Percentiles rank a stretch among this genome's conserved stretches.
These are phyloP conservation scores for Rubia occidens DNA, from an alignment of 305 asterid genomes.

Conservation along the genomic window DNA sequence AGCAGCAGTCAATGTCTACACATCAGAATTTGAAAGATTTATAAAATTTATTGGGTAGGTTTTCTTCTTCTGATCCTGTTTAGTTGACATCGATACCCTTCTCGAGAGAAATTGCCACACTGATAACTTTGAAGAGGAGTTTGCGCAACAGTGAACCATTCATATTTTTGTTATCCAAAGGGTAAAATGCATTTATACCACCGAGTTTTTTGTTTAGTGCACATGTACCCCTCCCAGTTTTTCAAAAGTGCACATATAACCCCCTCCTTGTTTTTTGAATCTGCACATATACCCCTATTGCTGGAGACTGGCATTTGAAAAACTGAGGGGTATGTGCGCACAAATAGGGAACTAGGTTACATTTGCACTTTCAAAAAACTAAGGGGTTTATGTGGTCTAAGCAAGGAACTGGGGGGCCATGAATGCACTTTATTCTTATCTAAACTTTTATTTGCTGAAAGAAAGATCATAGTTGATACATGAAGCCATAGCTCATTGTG, in stretches of 20 bases:
- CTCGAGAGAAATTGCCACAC: neutral
- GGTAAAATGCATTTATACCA: too few species aligned
- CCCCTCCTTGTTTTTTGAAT: too few species aligned
- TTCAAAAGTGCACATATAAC: too few species aligned
- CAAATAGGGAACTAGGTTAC: too few species aligned
- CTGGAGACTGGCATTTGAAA: too few species aligned
- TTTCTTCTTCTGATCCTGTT: conserved; percentile 10
- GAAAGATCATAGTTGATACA: neutral
- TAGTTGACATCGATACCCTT: neutral
- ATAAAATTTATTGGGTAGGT: conserved; percentile 70
- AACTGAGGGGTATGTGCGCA: too few species aligned
- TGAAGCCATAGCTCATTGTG: neutral
- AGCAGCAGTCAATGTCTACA: conserved; percentile 63
- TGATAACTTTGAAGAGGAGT: neutral
- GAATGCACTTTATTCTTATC: neutral
- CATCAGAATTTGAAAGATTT: conserved; percentile 75
- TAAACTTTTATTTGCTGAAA: conserved; percentile 4
- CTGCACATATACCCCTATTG: too few species aligned
- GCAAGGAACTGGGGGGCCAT: too few species aligned
- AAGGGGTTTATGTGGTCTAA: too few species aligned
- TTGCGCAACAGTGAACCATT: neutral
- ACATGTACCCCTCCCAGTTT: too few species aligned
- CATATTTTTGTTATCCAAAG: neutral
- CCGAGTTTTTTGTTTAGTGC: too few species aligned
- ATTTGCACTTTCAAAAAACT: too few species aligned